Percentiles rank a stretch among this genome's conserved stretches.
phyloP scores from a whole-genome alignment of 495 filamentous ascomycete species.

The Penicillium flavigenum region DNA sequence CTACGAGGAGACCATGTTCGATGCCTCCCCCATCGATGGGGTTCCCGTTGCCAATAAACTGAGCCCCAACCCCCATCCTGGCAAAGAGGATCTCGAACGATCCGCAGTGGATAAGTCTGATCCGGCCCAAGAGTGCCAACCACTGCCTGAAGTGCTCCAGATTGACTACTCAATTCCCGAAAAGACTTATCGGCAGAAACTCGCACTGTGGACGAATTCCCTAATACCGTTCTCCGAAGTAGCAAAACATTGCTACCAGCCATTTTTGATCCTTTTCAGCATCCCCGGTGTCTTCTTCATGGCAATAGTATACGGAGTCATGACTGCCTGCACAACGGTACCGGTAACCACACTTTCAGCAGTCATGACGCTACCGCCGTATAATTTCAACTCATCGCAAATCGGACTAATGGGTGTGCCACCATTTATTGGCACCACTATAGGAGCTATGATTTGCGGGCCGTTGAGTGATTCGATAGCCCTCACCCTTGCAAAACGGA shows the following conservation, averaged over 20 bases:
- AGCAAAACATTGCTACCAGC: too few species aligned
- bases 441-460: slow-evolving; percentile 29
- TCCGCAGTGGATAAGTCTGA: background rate
- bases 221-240: too few species aligned
- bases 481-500: slow-evolving; percentile 30
- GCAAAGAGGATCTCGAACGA: background rate
- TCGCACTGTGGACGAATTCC: too few species aligned
- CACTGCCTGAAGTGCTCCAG: too few species aligned
- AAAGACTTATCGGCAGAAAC: too few species aligned
- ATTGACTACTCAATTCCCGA: too few species aligned
- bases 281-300: slow-evolving; percentile 18
- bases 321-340: slow-evolving; percentile 27
- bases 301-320: slow-evolving; percentile 35
- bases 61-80: too few species aligned
- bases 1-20: slow-evolving; percentile 26
- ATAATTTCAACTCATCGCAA: slow-evolving; percentile 38
- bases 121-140: too few species aligned
- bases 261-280: too few species aligned
- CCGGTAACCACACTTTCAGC: too few species aligned
- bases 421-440: slow-evolving; percentile 34
- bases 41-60: too few species aligned
- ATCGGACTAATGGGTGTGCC: slow-evolving; percentile 41
- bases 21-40: background rate
- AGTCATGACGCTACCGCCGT: slow-evolving; percentile 35
- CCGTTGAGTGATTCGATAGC: slow-evolving; percentile 37